A percentile compares a stretch with the other conserved stretches of the same genome.
These are phyloP conservation scores for Talaromyces rugulosus DNA, from an alignment of 2,329 filamentous ascomycete species.

Conservation along the genomic window DNA sequence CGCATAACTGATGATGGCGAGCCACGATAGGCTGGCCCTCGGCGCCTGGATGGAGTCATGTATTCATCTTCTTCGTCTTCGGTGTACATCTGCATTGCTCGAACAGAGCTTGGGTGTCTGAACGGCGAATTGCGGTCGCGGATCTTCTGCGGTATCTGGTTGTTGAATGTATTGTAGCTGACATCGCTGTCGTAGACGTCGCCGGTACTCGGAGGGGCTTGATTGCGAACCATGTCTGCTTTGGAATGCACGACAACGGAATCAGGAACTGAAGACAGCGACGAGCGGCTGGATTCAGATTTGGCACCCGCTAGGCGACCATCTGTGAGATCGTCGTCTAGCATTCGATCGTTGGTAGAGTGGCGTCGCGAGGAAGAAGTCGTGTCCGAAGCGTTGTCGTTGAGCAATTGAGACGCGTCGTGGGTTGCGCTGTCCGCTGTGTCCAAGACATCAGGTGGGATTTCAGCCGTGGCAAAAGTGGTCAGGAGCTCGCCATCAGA, in stretches of 20 bases:
- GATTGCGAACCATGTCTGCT: constrained; percentile 8
- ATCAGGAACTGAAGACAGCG: constrained; percentile 37
- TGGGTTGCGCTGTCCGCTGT: neutral
- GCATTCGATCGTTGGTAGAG: neutral
- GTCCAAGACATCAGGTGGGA: constrained; percentile 9
- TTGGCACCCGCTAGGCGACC: constrained; percentile 1
- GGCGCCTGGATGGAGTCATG: constrained; percentile 30
- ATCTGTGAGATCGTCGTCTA: constrained; percentile 5
- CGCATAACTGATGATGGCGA: constrained; percentile 27
- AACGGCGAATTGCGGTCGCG: constrained; percentile 27
- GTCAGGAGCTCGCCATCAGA: neutral
- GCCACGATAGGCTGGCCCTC: constrained; percentile 16
- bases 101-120: constrained; percentile 43
- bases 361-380: constrained; percentile 11
- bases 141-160: constrained; percentile 20
- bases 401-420: neutral
- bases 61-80: constrained; percentile 38
- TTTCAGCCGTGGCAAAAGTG: constrained; percentile 10
- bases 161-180: constrained; percentile 1
- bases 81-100: constrained; percentile 42
- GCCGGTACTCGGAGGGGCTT: neutral
- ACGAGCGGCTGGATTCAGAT: constrained; percentile 34
- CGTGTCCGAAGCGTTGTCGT: neutral
- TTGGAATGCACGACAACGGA: constrained; percentile 33
- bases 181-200: constrained; percentile 12